Base-by-base conservation (phyloP, 805 yeast genomes). In the Zygotorulaspora danielsina region DNA sequence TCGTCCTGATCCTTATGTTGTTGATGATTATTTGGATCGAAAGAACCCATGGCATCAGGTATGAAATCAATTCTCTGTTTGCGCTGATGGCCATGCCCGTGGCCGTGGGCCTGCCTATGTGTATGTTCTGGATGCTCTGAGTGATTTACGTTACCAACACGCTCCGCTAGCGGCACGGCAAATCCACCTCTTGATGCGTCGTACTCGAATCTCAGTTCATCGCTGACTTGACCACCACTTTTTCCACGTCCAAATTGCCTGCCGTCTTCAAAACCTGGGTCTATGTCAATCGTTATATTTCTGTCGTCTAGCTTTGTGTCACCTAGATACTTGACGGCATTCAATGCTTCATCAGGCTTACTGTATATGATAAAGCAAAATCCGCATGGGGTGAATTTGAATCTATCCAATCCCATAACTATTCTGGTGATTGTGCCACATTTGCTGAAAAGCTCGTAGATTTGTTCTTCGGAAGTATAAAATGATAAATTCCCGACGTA, bases 261-360 rank as follows among this genome's bases (percentile, higher is more conserved):
- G 1, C 98, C 98, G 52, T 90, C 97, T 46, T 75, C 78, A 59
- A 90, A 93, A 0, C 98, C 98, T 0, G 97, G 96, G 57, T 93
- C 98, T 52, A 94, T 70, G 65, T 93, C 98, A 35, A 90, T 85
- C 26, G 83, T 81, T 55, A 93, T 74, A 26, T 72, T 68, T 45
- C 85, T 79, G 36, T 89, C 95, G 55, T 90, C 96, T 37, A 93
- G 73, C 53, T 80, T 81, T 0, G 96, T 87, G 39, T 79, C 81
- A 50, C 85, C 80, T 35, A 93, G 66, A 55, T 79, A 90, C 59
- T 87, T 84, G 57, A 90, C 77, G 2, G 96, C 84, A 48, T 83
- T 78, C 38, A 88, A 67, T 2, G 96, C 87, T 35, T 85, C 88
- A 35, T 72, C 71, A 31, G 80, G 79, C 19, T 68, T 61, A 38